Conservation (phyloP, 495 filamentous ascomycete species). For the Cenococcum geophilum region DNA sequence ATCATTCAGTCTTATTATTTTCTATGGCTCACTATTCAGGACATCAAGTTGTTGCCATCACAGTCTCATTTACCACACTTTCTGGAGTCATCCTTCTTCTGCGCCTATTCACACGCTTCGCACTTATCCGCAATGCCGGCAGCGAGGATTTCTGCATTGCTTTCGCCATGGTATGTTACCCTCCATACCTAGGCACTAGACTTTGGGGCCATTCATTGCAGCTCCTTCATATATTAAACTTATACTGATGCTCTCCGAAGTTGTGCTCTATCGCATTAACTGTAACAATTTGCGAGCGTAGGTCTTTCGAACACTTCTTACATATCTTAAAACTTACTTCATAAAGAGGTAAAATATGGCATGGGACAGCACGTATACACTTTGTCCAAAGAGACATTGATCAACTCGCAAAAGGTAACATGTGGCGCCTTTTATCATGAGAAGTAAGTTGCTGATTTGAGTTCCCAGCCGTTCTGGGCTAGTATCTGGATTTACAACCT, state of each 20-base stretch:
- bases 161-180: constrained; percentile 8
- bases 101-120: constrained; percentile 14
- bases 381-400: neutral
- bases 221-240: neutral
- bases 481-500: constrained; percentile 24
- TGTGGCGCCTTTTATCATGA: neutral
- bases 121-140: constrained; percentile 13
- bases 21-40: neutral
- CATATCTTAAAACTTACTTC: neutral
- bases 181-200: neutral
- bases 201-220: neutral
- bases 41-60: neutral
- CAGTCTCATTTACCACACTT: constrained; percentile 8
- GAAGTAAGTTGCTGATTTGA: neutral
- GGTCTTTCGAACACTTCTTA: neutral
- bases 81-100: constrained; percentile 10
- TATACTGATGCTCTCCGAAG: neutral
- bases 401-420: constrained; percentile 5
- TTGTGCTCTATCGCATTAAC: neutral
- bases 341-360: constrained; percentile 14
- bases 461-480: constrained; percentile 16
- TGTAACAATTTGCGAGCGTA: constrained; percentile 2
- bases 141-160: constrained; percentile 20
- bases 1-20: neutral
- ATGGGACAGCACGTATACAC: constrained; percentile 14